phyloP scores from a whole-genome alignment of 768 basidiomycete genomes.

The Arthromyces matolae region DNA sequence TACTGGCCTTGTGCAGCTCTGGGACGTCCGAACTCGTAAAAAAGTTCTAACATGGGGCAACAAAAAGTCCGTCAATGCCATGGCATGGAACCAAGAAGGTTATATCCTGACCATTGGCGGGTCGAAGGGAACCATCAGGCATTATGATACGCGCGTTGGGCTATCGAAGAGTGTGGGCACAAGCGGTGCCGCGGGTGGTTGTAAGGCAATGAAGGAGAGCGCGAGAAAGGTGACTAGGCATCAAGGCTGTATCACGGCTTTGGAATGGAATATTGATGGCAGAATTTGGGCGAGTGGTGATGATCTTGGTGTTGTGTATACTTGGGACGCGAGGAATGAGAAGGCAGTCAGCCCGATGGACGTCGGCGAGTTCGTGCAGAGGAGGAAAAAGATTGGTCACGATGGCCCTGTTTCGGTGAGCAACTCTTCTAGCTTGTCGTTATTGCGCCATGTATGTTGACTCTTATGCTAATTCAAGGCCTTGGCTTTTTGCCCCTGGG shows the following conservation, averaged over 20 bases:
- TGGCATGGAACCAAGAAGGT: slow-evolving; percentile 63
- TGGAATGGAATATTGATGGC: slow-evolving; percentile 67
- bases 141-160: slow-evolving; percentile 25
- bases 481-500: slow-evolving; percentile 89
- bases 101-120: slow-evolving; percentile 64
- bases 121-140: slow-evolving; percentile 65
- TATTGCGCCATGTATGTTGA: background rate
- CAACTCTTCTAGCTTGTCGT: slow-evolving; percentile 6
- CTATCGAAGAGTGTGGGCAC: slow-evolving; percentile 19
- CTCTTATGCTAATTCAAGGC: slow-evolving; percentile 44
- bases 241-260: slow-evolving; percentile 57
- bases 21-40: slow-evolving; percentile 61
- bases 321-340: slow-evolving; percentile 59
- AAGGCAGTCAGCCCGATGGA: slow-evolving; percentile 44
- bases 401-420: slow-evolving; percentile 51
- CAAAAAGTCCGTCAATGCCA: slow-evolving; percentile 45
- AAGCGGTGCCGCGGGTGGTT: too few relatives aligned
- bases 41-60: slow-evolving; percentile 52
- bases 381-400: slow-evolving; percentile 72
- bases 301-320: slow-evolving; percentile 68
- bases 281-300: slow-evolving; percentile 74
- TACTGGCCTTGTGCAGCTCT: slow-evolving; percentile 65
- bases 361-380: slow-evolving; percentile 50
- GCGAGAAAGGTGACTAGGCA: slow-evolving; percentile 65
- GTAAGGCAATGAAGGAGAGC: slow-evolving; percentile 61